Evolutionary conservation across 2,329 filamentous ascomycete species (phyloP), one percentile per base, ranked within the genome.

Genomic region (Chaetothyriales sp.): DNA sequence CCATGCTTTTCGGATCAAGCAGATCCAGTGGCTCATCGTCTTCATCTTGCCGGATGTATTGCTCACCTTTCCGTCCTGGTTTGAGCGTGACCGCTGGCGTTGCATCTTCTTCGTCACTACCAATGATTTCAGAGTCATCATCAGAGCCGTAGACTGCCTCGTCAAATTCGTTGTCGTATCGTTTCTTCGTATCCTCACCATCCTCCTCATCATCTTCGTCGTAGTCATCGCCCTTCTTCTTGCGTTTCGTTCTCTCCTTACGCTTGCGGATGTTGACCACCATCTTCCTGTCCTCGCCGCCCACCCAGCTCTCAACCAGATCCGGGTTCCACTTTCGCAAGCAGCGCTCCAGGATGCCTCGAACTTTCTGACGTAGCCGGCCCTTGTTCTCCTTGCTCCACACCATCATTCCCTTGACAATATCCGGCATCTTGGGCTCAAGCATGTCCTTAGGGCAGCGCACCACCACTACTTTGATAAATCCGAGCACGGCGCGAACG

Each of bases 381-480:
- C 88, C 88, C 72, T 96, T 96, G 73, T 98, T 93, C 68, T 98
- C 92, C 67, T 95, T 87, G 64, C 85, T 89, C 90, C 92, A 98
- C 43, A 89, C 80, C 74, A 96, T 86, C 18, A 96, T 74, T 66
- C 94, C 94, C 2, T 89, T 86, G 1, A 98, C 78, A 46, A 98
- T 75, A 0, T 81, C 80, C 28, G 75, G 71, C 36, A 98, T 78
- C 18, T 49, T 44, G 3, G 86, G 82, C 36, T 83, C 75, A 72
- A 98, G 82, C 56, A 94, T 74, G 26, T 56, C 50, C 5, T 84
- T 79, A 0, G 90, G 87, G 26, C 96, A 72, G 53, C 85, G 83
- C 61, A 96, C 87, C 53, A 95, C 80, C 60, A 86, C 93, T 22
- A 98, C 87, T 71, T 98, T 98, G 63, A 95, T 86, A 64, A 98